Base-by-base conservation (phyloP, 2,329 filamentous ascomycete species). In the Curvularia lunata region DNA sequence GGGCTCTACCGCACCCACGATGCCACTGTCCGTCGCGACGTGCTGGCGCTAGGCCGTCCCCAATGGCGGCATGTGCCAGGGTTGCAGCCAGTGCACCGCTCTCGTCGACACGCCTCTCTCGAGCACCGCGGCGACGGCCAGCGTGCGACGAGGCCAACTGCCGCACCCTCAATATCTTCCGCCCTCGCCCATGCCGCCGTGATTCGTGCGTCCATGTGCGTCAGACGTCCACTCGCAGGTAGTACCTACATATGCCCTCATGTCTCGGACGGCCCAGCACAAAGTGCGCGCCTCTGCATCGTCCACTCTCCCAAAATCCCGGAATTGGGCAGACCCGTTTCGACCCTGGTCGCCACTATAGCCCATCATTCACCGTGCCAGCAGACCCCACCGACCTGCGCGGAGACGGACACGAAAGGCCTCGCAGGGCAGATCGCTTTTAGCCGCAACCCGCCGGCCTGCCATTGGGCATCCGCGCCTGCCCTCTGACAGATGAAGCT, bases 281-380 rank as follows among this genome's bases (percentile, higher is more conserved):
- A 42, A 42, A 42, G 40, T 42, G 32, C 16, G 40, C 21, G 63
- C 50, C 54, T 66, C 63, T 62, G 63, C 63, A 65, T 67, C 59
- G 65, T 59, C 62, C 62, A 62, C 62, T 57, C 59, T 62, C 59
- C 68, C 68, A 67, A 54, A 67, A 65, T 55, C 68, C 68, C 63
- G 68, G 68, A 68, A 59, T 56, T 53, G 66, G 66, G 49, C 59
- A 52, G 56, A 57, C 55, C 60, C 45, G 52, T 63, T 49, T 34
- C 65, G 65, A 65, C 54, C 41, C 52, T 45, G 37, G 37, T 48
- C 57, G 16, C 9, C 27, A 46, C 25, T 42, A 42, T 48, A 32
- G 43, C 48, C 9, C 48, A 52, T 48, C 43, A 42, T 42, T 42
- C 40, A 42, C 43, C 45, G 41, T 54, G 48, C 42, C 40, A 48